These are phyloP conservation scores for Rhizomucor pusillus DNA, from an alignment of 371 early-diverging fungal genomes.

Conservation along the genomic window DNA sequence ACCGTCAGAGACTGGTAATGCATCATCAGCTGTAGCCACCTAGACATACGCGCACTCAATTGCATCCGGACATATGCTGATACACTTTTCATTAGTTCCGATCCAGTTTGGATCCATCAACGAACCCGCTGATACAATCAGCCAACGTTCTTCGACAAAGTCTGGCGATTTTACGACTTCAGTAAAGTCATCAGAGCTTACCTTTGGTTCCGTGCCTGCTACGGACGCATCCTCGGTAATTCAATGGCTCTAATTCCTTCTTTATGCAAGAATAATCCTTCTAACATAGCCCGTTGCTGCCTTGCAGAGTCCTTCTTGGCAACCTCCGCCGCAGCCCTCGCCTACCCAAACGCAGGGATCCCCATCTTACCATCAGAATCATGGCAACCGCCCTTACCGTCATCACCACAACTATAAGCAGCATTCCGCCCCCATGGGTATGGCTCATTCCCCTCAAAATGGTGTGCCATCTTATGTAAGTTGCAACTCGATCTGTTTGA, in stretches of 20 bases:
- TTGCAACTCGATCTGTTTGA: too few relatives aligned
- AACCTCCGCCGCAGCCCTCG: neutral
- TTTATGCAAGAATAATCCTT: too few relatives aligned
- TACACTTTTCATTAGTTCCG: conserved; percentile 20
- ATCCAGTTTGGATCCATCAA: conserved; percentile 63
- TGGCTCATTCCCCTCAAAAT: conserved; percentile 33
- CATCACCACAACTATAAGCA: conserved; percentile 22
- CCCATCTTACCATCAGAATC: conserved; percentile 7
- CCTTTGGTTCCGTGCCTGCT: conserved; percentile 46
- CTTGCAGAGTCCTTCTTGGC: neutral
- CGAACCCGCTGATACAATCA: conserved; percentile 26
- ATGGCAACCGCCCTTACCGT: conserved; percentile 11
- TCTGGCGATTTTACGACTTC: conserved; percentile 17
- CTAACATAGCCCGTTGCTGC: neutral
- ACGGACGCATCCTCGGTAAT: conserved; percentile 36
- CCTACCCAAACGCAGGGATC: conserved; percentile 12
- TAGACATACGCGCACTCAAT: neutral
- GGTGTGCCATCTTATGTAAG: too few relatives aligned
- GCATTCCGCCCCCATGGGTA: conserved; percentile 14
- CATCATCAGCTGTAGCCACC: neutral
- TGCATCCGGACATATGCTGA: too few relatives aligned
- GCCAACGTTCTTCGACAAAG: conserved; percentile 13
- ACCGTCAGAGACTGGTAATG: conserved; percentile 31
- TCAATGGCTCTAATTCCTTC: conserved; percentile 2
- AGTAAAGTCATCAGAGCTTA: conserved; percentile 27